Percentiles rank a stretch among this genome's conserved stretches.
Conservation (phyloP, 306 rosid genomes). For the Cicer judaicum region DNA sequence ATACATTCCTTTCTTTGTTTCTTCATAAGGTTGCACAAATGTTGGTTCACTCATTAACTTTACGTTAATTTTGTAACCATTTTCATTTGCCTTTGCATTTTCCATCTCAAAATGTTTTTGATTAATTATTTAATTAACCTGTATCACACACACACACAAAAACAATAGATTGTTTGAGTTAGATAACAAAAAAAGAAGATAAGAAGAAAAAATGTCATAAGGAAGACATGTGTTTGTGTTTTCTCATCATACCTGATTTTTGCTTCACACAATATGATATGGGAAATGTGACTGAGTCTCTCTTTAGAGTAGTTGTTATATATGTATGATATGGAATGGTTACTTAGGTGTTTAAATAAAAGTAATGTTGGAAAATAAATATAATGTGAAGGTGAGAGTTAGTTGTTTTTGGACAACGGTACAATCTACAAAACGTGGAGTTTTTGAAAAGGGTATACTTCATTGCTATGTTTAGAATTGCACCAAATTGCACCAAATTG, state of each 20-base stretch:
- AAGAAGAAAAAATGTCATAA: conserved; percentile 24
- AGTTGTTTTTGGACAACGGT: conserved; percentile 49
- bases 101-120: conserved; percentile 52
- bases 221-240: conserved; percentile 38
- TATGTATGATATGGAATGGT: conserved; percentile 43
- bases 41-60: conserved; percentile 57
- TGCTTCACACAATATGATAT: conserved; percentile 42
- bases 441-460: neutral
- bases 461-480: neutral
- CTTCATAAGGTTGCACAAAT: conserved; percentile 68
- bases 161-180: no score
- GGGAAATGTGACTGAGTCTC: conserved; percentile 26
- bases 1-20: conserved; percentile 73
- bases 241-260: conserved; percentile 45
- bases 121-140: conserved; percentile 35
- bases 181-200: neutral
- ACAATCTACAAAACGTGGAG: conserved; percentile 31
- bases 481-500: neutral
- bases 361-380: conserved; percentile 38
- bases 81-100: conserved; percentile 23
- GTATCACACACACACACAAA: neutral
- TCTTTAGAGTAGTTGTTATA: conserved; percentile 29
- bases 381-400: conserved; percentile 49
- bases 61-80: conserved; percentile 52
- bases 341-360: conserved; percentile 6